Conservation (phyloP, 805 yeast species). For the Ogataea henricii region DNA sequence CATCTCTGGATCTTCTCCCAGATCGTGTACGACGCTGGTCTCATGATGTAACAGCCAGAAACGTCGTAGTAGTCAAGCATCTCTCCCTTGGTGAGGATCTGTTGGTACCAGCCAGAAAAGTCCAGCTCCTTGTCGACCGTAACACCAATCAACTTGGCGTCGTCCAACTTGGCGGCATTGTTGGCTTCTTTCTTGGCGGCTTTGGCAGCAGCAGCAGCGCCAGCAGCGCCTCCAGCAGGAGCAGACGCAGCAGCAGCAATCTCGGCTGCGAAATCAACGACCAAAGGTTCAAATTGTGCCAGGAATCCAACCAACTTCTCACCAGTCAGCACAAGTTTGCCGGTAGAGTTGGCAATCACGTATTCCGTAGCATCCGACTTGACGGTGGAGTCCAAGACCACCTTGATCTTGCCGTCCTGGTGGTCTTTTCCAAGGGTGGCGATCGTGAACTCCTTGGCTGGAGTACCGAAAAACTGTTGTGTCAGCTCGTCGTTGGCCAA, state of each 20-base stretch:
- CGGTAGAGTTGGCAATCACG: conserved; percentile 52
- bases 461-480: conserved; percentile 55
- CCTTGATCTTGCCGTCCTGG: conserved; percentile 56
- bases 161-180: conserved; percentile 60
- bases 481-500: conserved; percentile 83
- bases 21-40: conserved; percentile 91
- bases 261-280: conserved; percentile 56
- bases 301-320: conserved; percentile 48
- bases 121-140: conserved; percentile 91
- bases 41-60: conserved; percentile 96
- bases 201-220: conserved; percentile 31
- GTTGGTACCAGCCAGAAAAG: conserved; percentile 97
- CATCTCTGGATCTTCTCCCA: conserved; percentile 94
- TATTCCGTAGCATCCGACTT: conserved; percentile 40
- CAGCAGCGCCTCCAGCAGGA: conserved; percentile 32
- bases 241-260: conserved; percentile 44
- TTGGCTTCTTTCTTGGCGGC: conserved; percentile 27
- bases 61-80: conserved; percentile 98
- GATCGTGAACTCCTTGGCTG: conserved; percentile 63
- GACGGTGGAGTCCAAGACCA: conserved; percentile 58
- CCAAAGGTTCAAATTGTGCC: conserved; percentile 50
- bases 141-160: conserved; percentile 92
- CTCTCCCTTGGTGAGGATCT: conserved; percentile 93
- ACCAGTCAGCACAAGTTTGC: conserved; percentile 54
- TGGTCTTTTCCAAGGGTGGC: conserved; percentile 50